A percentile compares a stretch with the other conserved stretches of the same genome.
These are phyloP conservation scores for Arthrobotrys sinensis DNA, from an alignment of 2,329 filamentous ascomycete species.

Conservation along the genomic window DNA sequence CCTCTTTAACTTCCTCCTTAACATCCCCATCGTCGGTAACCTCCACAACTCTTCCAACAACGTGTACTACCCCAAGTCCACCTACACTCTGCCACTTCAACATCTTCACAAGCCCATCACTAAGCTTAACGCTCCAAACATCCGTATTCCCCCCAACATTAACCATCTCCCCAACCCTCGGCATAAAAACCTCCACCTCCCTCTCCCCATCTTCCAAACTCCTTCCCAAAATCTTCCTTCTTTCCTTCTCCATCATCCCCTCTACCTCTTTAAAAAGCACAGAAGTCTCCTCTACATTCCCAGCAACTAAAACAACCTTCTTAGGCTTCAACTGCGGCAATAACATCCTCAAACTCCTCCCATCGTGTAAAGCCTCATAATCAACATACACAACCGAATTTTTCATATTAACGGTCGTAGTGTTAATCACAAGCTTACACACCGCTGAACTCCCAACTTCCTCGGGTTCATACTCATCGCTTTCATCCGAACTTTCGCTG, in stretches of 20 bases:
- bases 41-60: constrained; percentile 78
- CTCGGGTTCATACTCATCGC: constrained; percentile 62
- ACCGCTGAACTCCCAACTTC: constrained; percentile 72
- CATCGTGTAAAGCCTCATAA: constrained; percentile 92
- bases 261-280: constrained; percentile 75
- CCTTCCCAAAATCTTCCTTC: constrained; percentile 9
- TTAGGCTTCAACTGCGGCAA: constrained; percentile 93
- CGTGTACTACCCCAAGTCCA: constrained; percentile 89
- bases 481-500: constrained; percentile 46
- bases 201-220: constrained; percentile 67
- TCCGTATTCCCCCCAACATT: constrained; percentile 98
- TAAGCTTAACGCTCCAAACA: constrained; percentile 94
- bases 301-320: constrained; percentile 93
- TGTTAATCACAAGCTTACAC: constrained; percentile 79
- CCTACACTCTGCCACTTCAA: constrained; percentile 96
- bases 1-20: constrained; percentile 24
- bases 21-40: constrained; percentile 44
- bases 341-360: constrained; percentile 92
- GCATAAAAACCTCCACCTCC: constrained; percentile 83
- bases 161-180: constrained; percentile 79
- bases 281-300: constrained; percentile 82
- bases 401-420: constrained; percentile 77
- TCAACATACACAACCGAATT: constrained; percentile 89
- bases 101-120: constrained; percentile 84
- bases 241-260: constrained; percentile 49